phyloP scores from a whole-genome alignment of 2,329 filamentous ascomycete genomes.

The Penicillium sp. region DNA sequence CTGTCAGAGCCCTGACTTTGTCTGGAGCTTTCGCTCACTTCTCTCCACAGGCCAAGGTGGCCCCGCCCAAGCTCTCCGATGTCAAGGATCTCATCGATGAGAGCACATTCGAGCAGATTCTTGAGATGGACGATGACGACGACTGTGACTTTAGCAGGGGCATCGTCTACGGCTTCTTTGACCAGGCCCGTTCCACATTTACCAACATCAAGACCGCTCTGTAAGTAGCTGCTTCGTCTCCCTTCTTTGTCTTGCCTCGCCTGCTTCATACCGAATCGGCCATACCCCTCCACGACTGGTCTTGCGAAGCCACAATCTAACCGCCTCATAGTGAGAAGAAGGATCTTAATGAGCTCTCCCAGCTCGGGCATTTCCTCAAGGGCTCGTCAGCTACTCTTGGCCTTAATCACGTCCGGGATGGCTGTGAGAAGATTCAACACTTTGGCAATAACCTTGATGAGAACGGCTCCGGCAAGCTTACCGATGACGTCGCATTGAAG shows the following conservation, averaged over 20 bases:
- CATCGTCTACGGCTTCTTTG: slow-evolving; percentile 90
- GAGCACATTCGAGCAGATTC: slow-evolving; percentile 85
- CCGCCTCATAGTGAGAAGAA: slow-evolving; percentile 57
- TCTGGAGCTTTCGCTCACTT: slow-evolving; percentile 5
- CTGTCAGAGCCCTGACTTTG: not conserved
- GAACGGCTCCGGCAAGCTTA: slow-evolving; percentile 67
- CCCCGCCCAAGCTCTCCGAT: slow-evolving; percentile 56
- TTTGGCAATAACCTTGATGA: slow-evolving; percentile 82
- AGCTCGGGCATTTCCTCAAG: slow-evolving; percentile 93
- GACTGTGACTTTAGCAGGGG: slow-evolving; percentile 84
- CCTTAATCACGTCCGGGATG: slow-evolving; percentile 84
- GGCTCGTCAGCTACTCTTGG: slow-evolving; percentile 94
- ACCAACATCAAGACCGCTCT: slow-evolving; percentile 76
- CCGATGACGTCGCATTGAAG: slow-evolving; percentile 68
- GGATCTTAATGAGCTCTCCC: slow-evolving; percentile 74
- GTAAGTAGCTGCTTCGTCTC: slow-evolving; percentile 59
- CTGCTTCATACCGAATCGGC: not conserved
- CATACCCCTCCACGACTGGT: not conserved
- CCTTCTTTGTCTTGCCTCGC: not conserved
- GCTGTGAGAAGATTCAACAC: slow-evolving; percentile 95
- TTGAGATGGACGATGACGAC: slow-evolving; percentile 95
- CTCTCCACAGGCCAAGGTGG: slow-evolving; percentile 46
- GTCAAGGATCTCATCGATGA: slow-evolving; percentile 77
- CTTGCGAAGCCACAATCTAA: not conserved
- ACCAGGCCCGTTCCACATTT: slow-evolving; percentile 87